These are phyloP conservation scores for Alternaria solani DNA, from an alignment of 2,329 filamentous ascomycete species.

Conservation along the genomic window DNA sequence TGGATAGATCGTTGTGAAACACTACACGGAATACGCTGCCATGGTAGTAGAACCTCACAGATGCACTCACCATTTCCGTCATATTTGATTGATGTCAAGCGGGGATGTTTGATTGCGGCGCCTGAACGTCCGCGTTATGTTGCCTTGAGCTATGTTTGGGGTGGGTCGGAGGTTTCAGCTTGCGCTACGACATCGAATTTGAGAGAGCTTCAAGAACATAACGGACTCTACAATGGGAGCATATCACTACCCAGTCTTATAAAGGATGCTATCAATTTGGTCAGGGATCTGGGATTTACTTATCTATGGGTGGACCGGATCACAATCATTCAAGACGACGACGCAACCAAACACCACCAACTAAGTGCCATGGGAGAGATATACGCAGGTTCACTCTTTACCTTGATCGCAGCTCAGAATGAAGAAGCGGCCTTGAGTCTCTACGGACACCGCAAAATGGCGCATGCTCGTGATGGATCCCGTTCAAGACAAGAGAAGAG, in stretches of 20 bases:
- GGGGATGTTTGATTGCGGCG: slow-evolving; percentile 9
- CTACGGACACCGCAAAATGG: slow-evolving; percentile 2
- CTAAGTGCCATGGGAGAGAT: slow-evolving; percentile 23
- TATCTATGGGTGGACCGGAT: slow-evolving; percentile 19
- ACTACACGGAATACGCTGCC: neutral
- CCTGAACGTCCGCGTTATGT: slow-evolving; percentile 19
- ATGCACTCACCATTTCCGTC: neutral
- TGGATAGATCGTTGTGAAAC: neutral
- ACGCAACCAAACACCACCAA: slow-evolving; percentile 12
- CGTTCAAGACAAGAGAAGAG: neutral
- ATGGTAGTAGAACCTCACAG: neutral
- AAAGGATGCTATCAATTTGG: slow-evolving; percentile 18
- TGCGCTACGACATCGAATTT: neutral
- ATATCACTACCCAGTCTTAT: slow-evolving; percentile 16
- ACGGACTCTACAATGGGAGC: neutral
- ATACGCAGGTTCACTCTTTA: slow-evolving; percentile 22
- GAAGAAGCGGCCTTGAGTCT: slow-evolving; percentile 14
- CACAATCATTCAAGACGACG: slow-evolving; percentile 20
- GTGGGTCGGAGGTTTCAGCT: neutral
- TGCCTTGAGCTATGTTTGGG: slow-evolving; percentile 17
- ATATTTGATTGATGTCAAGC: slow-evolving; percentile 16
- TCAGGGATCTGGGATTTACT: slow-evolving; percentile 4
- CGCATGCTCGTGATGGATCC: neutral
- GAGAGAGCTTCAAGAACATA: neutral
- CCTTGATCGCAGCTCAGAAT: slow-evolving; percentile 21